phyloP scores from a whole-genome alignment of 176 grass and related monocot genomes.

The Oryza longistaminata region DNA sequence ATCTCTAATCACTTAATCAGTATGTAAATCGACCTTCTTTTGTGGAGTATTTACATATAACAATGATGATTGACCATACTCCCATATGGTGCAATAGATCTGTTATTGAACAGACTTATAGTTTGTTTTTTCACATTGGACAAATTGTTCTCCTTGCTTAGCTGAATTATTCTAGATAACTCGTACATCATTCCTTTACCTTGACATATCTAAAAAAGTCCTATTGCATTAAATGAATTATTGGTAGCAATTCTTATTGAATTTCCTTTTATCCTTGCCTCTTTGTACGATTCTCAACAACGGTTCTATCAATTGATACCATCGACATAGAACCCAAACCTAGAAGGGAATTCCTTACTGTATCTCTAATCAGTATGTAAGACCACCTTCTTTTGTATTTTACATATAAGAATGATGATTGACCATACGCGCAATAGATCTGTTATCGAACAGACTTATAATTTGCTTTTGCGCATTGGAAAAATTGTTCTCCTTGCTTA shows the following conservation, averaged over 20 bases:
- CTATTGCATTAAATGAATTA: not conserved
- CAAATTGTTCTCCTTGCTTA: not conserved
- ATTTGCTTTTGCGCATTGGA: too few relatives aligned
- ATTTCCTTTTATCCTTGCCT: not conserved
- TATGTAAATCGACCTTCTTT: not conserved
- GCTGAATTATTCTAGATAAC: not conserved
- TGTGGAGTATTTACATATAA: not conserved
- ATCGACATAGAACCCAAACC: too few relatives aligned
- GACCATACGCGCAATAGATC: not conserved
- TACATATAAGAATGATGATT: not conserved
- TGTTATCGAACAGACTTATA: not conserved
- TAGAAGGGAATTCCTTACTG: not conserved
- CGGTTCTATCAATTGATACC: too few relatives aligned
- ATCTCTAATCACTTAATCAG: too few relatives aligned
- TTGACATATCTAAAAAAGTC: not conserved
- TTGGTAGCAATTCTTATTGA: not conserved
- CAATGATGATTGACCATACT: not conserved
- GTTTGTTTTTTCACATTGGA: not conserved
- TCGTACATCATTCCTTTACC: not conserved
- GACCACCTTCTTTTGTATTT: not conserved
- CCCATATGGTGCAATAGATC: not conserved
- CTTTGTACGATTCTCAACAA: not conserved
- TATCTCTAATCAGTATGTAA: not conserved
- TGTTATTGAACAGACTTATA: not conserved
- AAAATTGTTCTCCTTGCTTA: not conserved